phyloP scores from a whole-genome alignment of 306 rosid species.

The Carpinus viminea region DNA sequence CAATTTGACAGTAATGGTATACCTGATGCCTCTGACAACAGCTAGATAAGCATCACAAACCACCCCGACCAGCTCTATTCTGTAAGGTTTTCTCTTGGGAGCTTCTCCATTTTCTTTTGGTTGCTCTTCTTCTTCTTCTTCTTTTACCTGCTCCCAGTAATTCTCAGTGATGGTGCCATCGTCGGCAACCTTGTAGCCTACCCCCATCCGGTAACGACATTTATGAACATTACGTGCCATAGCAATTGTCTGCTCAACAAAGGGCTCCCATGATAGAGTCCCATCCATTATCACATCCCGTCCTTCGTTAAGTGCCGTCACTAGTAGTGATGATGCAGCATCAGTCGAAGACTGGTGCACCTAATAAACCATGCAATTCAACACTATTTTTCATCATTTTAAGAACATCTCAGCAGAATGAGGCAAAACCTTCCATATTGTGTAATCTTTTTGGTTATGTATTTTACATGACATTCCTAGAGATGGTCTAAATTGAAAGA shows the following conservation, averaged over 20 bases:
- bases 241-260: conserved; percentile 70
- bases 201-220: conserved; percentile 74
- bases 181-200: conserved; percentile 69
- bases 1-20: neutral
- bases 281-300: conserved; percentile 92
- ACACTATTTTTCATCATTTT: no score
- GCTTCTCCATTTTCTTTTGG: conserved; percentile 15
- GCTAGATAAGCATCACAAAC: conserved; percentile 94
- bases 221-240: conserved; percentile 89
- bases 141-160: conserved; percentile 71
- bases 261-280: conserved; percentile 90
- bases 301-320: conserved; percentile 84
- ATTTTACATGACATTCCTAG: no score
- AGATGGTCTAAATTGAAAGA: neutral
- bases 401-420: no score
- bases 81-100: conserved; percentile 55
- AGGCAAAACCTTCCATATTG: no score
- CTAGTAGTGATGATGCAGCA: conserved; percentile 90
- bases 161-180: conserved; percentile 69
- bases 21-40: conserved; percentile 88
- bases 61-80: conserved; percentile 91
- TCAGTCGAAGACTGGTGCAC: conserved; percentile 81
- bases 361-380: conserved; percentile 24
- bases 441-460: no score
- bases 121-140: conserved; percentile 35